Conservation (phyloP, 2,329 filamentous ascomycete genomes). For the Bipolaris zeicola region DNA sequence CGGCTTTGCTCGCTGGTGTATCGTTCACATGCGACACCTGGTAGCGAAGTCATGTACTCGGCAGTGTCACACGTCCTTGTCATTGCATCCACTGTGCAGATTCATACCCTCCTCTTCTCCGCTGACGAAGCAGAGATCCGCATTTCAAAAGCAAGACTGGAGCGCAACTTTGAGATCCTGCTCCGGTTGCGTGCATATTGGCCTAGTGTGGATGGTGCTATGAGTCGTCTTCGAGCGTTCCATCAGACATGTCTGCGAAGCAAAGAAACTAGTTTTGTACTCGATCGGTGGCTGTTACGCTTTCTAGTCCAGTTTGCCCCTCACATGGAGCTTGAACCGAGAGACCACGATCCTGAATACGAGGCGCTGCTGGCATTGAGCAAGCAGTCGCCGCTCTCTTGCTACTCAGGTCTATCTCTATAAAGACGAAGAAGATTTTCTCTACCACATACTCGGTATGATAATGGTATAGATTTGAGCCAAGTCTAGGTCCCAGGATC, state of each 20-base stretch:
- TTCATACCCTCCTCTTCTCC: conserved; percentile 32
- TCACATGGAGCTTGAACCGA: conserved; percentile 34
- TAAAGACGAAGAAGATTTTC: neutral
- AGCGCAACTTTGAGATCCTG: conserved; percentile 33
- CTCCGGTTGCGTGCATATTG: conserved; percentile 29
- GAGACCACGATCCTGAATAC: conserved; percentile 33
- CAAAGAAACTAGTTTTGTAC: conserved; percentile 34
- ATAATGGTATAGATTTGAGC: neutral
- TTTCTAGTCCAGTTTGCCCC: conserved; percentile 35
- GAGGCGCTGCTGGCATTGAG: conserved; percentile 30
- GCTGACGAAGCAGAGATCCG: conserved; percentile 27
- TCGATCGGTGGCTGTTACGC: conserved; percentile 32
- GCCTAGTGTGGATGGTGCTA: conserved; percentile 32
- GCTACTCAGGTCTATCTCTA: conserved; percentile 24
- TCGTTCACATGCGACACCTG: conserved; percentile 25
- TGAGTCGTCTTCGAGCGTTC: conserved; percentile 33
- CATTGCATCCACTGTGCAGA: conserved; percentile 32
- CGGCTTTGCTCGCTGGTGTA: conserved; percentile 32
- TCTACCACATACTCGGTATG: neutral
- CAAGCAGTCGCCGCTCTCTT: conserved; percentile 32
- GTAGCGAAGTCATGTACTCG: conserved; percentile 30
- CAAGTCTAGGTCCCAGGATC: neutral
- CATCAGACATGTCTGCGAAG: conserved; percentile 33
- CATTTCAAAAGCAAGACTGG: conserved; percentile 28
- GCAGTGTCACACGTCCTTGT: conserved; percentile 32